A percentile compares a stretch with the other conserved stretches of the same genome.
Conservation (phyloP, 106 monocot genomes). For the Vanilla planifolia region DNA sequence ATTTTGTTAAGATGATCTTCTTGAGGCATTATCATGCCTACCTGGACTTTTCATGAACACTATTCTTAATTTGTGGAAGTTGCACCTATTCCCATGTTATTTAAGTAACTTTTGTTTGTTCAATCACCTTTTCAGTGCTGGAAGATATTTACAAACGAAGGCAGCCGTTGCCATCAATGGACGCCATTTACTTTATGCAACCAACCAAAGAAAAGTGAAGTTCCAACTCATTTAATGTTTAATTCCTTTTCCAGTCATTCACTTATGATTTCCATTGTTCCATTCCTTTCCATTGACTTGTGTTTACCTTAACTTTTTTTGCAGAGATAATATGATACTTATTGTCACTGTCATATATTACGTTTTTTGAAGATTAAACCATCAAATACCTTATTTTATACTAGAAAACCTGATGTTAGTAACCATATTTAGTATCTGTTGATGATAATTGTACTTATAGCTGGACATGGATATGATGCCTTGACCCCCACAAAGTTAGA, state of each 20-base stretch:
- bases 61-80: neutral
- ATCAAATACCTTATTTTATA: no score
- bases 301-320: neutral
- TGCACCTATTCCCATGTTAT: neutral
- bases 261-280: neutral
- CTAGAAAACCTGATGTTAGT: no score
- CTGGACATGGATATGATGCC: no score
- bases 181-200: constrained; percentile 96
- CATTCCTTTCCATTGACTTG: neutral
- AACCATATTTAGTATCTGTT: no score
- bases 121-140: constrained; percentile 59
- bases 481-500: no score
- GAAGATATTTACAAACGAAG: constrained; percentile 91
- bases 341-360: no score
- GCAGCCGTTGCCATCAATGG: constrained; percentile 91
- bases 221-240: constrained; percentile 3
- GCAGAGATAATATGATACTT: no score
- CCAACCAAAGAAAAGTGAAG: constrained; percentile 90
- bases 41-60: neutral
- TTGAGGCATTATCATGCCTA: neutral
- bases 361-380: no score
- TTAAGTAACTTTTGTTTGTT: constrained; percentile 1
- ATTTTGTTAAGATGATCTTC: no score
- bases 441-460: no score
- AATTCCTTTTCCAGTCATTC: neutral